Evolutionary conservation across 495 filamentous ascomycete genomes (phyloP).

Genomic region (Penicillium goetzii): DNA sequence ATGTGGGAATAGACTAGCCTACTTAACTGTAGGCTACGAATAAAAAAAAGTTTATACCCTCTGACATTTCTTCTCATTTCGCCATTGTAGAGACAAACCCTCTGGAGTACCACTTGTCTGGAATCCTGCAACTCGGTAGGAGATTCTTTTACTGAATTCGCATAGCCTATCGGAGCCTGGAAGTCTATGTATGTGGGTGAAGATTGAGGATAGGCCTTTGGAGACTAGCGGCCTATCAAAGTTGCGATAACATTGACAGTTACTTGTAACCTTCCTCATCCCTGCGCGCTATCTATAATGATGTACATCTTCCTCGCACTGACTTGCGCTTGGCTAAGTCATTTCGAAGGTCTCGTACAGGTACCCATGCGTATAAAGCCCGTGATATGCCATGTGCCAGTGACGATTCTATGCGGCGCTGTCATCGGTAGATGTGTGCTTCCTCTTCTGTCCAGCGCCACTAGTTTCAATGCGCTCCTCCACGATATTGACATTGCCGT

Average conservation of each 20-base stretch:
- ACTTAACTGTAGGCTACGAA: conserved; percentile 28
- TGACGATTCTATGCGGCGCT: background rate
- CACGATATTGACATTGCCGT: background rate
- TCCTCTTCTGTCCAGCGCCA: conserved; percentile 34
- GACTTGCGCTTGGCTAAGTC: background rate
- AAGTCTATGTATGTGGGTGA: background rate
- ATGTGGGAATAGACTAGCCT: conserved; percentile 32
- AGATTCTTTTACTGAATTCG: background rate
- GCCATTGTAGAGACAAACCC: background rate
- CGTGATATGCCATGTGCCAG: background rate
- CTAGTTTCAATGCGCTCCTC: conserved; percentile 5
- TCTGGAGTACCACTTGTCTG: background rate
- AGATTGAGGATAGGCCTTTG: background rate
- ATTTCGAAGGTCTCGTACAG: background rate
- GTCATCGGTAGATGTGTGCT: conserved; percentile 5
- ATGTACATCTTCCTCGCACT: background rate
- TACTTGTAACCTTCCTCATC: background rate
- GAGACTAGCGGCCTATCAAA: background rate
- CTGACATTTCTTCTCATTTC: background rate
- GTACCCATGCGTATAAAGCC: background rate
- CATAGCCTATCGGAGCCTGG: background rate
- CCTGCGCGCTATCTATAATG: background rate
- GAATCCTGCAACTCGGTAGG: background rate
- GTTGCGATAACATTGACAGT: background rate
- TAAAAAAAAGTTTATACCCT: conserved; percentile 42